Evolutionary conservation across 345 rosid genomes (phyloP).

Genomic region (Cardamine occulta): DNA sequence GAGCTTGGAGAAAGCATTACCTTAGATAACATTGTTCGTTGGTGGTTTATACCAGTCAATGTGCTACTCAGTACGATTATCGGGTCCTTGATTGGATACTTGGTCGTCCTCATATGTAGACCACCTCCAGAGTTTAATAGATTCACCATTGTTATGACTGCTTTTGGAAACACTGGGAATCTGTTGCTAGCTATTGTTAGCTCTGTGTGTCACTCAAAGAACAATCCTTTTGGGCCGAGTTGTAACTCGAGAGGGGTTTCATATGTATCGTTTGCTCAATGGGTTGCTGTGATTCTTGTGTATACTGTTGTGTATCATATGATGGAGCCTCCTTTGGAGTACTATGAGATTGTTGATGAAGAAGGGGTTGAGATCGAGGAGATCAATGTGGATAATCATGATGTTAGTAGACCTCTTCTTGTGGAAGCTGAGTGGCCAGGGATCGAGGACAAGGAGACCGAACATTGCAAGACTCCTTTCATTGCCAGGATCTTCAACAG

Average conservation of each 20-base stretch:
- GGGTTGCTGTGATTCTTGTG: slow-evolving; percentile 97
- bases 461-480: slow-evolving; percentile 81
- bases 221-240: slow-evolving; percentile 65
- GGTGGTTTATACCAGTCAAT: slow-evolving; percentile 97
- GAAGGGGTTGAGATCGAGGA: slow-evolving; percentile 59
- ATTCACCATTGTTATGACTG: slow-evolving; percentile 86
- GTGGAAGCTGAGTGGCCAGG: slow-evolving; percentile 98
- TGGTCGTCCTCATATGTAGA: slow-evolving; percentile 75
- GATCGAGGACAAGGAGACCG: slow-evolving; percentile 89
- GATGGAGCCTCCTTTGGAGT: slow-evolving; percentile 96
- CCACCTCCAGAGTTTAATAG: slow-evolving; percentile 83
- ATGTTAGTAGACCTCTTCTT: slow-evolving; percentile 70
- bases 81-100: slow-evolving; percentile 68
- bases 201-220: slow-evolving; percentile 74
- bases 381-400: slow-evolving; percentile 30
- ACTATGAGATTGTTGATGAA: slow-evolving; percentile 80
- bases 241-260: slow-evolving; percentile 84
- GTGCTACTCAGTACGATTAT: slow-evolving; percentile 69
- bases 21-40: slow-evolving; percentile 50
- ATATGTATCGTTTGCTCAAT: slow-evolving; percentile 85
- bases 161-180: slow-evolving; percentile 91
- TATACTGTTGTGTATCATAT: slow-evolving; percentile 96
- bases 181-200: slow-evolving; percentile 82
- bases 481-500: slow-evolving; percentile 72
- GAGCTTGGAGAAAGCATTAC: slow-evolving; percentile 86